Base-by-base conservation (phyloP, 768 basidiomycete genomes). In the Amyloporia xantha region DNA sequence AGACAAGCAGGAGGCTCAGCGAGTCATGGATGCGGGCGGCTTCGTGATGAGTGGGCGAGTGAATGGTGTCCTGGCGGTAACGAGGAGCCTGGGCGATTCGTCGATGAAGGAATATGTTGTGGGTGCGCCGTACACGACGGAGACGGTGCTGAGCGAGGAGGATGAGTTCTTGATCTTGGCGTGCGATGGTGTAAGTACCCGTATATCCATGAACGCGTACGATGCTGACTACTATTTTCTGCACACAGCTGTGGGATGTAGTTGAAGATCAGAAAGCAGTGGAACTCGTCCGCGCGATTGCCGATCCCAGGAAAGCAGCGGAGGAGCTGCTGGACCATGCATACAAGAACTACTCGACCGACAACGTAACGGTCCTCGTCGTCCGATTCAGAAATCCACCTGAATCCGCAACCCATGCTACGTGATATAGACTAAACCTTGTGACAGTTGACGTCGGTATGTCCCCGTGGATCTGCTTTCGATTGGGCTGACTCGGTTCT, bases 101-200 rank as follows among this genome's bases (percentile, higher is more conserved):
- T 88, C 91, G 5, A 98, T 99, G 96, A 99, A 99, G 68, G 96
- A 99, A 60, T 99, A 94, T 64, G 96, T 99, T 10, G 96, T 98
- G 41, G 96, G 96, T 1, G 80, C 90, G 24, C 96, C 96, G 5
- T 99, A 95, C 67, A 99, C 96, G 17, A 98, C 96, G n/a, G 94
- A 97, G 66, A 97, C 95, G 11, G 81, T 86, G 57, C 69, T 99
- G 36, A 86, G 85, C 47, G 82, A 89, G 6, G 84, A 90, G 4
- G 96, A 98, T 62, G 95, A 98, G 64, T 91, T 95, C 65, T 64
- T 97, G 55, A 88, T 99, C 50, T 76, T 99, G 51, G 96, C 96
- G 19, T 99, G 96, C 62, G 96, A 99, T 66, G 96, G 96, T 56
- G 95, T 97, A 65, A 58, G 92, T 77, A 13, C 12, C 17, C 42